Evolutionary conservation across 1,139 yeast genomes (phyloP).

Genomic region (Schizosaccharomyces versatilis): DNA sequence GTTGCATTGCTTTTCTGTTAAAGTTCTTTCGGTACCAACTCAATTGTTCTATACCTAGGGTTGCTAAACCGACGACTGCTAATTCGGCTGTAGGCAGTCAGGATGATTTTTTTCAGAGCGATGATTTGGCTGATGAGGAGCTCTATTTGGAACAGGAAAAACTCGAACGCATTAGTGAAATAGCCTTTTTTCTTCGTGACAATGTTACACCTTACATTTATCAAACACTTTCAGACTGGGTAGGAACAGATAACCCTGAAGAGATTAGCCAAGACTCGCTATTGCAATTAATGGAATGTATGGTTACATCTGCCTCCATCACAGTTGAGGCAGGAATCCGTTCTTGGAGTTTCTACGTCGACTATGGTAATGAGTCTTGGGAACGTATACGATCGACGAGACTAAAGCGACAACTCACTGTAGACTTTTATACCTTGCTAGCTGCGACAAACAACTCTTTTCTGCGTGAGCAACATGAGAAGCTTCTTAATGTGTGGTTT

Average conservation of each 20-base stretch:
- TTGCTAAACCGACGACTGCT: background rate
- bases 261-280: background rate
- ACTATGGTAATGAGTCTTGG: background rate
- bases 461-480: background rate
- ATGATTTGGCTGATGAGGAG: background rate
- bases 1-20: background rate
- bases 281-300: background rate
- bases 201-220: background rate
- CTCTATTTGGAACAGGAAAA: background rate
- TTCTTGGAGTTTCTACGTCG: background rate
- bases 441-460: background rate
- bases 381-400: background rate
- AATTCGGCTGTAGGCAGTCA: background rate
- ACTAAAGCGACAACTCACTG: background rate
- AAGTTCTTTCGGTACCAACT: background rate
- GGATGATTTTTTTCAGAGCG: background rate
- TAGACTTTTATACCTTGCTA: background rate
- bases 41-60: background rate
- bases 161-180: background rate
- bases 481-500: background rate
- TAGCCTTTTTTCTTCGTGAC: background rate
- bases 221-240: background rate
- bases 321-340: background rate
- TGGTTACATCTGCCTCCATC: background rate
- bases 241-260: background rate